Percentiles rank a stretch among this genome's conserved stretches.
These are phyloP conservation scores for Pelargonium hybrid DNA, from an alignment of 441 rosid genomes.

Conservation along the genomic window DNA sequence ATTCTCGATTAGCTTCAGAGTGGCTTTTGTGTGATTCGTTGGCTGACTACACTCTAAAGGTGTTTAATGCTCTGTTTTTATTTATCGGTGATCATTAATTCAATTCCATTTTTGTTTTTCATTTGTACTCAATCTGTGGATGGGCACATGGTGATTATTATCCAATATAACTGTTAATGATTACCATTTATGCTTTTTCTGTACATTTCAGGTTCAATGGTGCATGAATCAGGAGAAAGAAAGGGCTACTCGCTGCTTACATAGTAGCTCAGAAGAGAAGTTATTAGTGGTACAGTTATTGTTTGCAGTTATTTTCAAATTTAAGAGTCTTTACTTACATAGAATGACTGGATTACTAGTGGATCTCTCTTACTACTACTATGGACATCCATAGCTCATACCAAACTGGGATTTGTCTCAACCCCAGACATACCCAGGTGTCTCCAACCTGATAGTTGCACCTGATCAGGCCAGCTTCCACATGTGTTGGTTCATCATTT, in stretches of 20 bases:
- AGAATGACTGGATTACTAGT: neutral
- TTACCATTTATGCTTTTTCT: neutral
- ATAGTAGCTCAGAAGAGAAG: conserved; percentile 13
- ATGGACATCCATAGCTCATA: too few species aligned
- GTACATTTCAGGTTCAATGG: conserved; percentile 23
- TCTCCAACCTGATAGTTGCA: too few species aligned
- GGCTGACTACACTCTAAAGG: conserved; percentile 21
- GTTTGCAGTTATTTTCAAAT: neutral
- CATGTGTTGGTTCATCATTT: neutral
- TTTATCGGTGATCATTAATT: too few species aligned
- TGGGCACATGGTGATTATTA: too few species aligned
- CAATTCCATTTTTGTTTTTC: too few species aligned
- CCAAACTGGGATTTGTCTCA: too few species aligned
- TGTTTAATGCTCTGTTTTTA: neutral
- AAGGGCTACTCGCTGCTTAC: conserved; percentile 19
- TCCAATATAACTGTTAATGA: neutral
- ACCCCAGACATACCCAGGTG: too few species aligned
- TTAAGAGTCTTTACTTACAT: neutral
- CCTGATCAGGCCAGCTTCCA: too few species aligned
- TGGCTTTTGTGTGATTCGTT: conserved; percentile 22
- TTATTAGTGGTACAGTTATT: conserved; percentile 19
- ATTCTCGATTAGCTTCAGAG: conserved; percentile 24
- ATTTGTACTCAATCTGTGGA: too few species aligned
- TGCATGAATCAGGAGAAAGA: conserved; percentile 26
- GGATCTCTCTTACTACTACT: too few species aligned